Percentiles rank a stretch among this genome's conserved stretches.
Conservation (phyloP, 345 rosid genomes). For the Iberis pinnata region DNA sequence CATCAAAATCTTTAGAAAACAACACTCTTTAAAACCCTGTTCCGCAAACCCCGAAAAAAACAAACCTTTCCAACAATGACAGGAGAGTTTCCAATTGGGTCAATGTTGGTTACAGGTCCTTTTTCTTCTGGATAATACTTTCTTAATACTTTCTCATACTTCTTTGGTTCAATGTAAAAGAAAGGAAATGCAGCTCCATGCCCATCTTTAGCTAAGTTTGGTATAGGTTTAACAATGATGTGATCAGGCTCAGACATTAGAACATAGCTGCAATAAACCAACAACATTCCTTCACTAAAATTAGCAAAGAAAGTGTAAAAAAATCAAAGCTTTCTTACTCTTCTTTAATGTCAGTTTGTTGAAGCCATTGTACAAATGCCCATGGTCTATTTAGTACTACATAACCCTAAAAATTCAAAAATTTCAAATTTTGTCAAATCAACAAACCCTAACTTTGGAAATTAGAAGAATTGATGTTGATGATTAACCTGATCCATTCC, state of each 20-base stretch:
- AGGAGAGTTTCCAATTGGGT: constrained; percentile 96
- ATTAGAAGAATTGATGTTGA: background rate
- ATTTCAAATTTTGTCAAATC: no score
- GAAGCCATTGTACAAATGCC: constrained; percentile 99
- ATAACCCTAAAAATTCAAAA: constrained; percentile 55
- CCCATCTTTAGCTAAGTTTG: constrained; percentile 77
- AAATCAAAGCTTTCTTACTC: constrained; percentile 45
- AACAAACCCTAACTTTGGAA: background rate
- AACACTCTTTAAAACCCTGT: no score
- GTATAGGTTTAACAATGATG: constrained; percentile 86
- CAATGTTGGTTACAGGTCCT: constrained; percentile 74
- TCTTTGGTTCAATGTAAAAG: constrained; percentile 91
- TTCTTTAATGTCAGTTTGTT: constrained; percentile 74
- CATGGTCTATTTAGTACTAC: constrained; percentile 92
- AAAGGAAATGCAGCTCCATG: constrained; percentile 94
- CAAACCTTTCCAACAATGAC: constrained; percentile 81
- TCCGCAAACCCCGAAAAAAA: constrained; percentile 3
- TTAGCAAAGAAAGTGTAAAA: background rate
- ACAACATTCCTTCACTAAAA: background rate
- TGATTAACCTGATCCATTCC: constrained; percentile 80
- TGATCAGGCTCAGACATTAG: constrained; percentile 98
- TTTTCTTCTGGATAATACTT: constrained; percentile 74
- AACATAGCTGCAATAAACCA: constrained; percentile 48
- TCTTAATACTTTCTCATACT: constrained; percentile 65
- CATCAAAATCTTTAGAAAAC: background rate